Conservation (phyloP, 202 grass and related monocot species). For the Hordeum pubiflorum region DNA sequence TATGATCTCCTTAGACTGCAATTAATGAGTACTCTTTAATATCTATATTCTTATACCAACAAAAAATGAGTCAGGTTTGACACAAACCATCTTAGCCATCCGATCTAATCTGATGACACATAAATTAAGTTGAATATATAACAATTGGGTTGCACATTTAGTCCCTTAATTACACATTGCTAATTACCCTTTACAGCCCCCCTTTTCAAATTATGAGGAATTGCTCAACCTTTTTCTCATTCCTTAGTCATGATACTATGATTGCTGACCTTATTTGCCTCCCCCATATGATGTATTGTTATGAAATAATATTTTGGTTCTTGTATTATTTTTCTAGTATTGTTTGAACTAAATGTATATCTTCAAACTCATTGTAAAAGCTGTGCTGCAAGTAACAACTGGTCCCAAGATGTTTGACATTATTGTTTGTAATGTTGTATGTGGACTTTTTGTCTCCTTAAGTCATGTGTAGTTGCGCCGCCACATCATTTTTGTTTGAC, state of each 20-base stretch:
- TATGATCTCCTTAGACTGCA: not conserved
- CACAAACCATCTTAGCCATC: not conserved
- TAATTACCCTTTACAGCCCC: not conserved
- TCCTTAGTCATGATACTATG: not conserved
- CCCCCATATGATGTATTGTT: not conserved
- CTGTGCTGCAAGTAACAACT: constrained; percentile 6
- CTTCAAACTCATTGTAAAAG: constrained; percentile 8
- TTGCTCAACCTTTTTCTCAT: not conserved
- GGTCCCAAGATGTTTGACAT: not conserved
- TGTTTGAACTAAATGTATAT: not conserved
- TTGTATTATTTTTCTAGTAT: not conserved
- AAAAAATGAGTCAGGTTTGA: not conserved
- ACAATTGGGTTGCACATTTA: not conserved
- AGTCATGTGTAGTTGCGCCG: not conserved
- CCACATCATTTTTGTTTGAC: not conserved
- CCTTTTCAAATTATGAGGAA: not conserved
- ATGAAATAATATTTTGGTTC: not conserved
- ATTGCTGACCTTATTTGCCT: not conserved
- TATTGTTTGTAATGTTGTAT: not conserved
- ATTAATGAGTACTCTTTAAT: not conserved
- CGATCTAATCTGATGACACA: not conserved
- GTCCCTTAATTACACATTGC: not conserved
- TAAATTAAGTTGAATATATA: not conserved
- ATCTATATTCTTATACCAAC: not conserved
- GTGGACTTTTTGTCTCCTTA: constrained; percentile 8